phyloP scores from a whole-genome alignment of 1,284 basidiomycete genomes.

The Austropuccinia psidii region DNA sequence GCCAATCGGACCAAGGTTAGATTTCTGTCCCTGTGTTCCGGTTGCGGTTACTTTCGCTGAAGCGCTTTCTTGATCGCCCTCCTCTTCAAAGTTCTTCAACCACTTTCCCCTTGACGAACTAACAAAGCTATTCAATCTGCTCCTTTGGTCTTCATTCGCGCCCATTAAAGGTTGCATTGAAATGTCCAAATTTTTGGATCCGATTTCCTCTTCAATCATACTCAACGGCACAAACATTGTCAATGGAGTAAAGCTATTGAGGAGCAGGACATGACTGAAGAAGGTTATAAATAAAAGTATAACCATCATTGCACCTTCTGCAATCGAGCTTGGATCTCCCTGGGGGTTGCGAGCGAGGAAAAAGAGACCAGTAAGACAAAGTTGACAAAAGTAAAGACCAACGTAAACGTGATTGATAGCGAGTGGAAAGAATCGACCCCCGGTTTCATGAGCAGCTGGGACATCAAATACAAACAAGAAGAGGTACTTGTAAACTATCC shows the following conservation, averaged over 20 bases:
- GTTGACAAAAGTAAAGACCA: slow-evolving; percentile 73
- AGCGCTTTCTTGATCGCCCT: too few species aligned
- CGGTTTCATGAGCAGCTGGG: slow-evolving; percentile 68
- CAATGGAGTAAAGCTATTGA: slow-evolving; percentile 26
- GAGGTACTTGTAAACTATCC: slow-evolving; percentile 66
- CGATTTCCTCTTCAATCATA: slow-evolving; percentile 7
- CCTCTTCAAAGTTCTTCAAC: too few species aligned
- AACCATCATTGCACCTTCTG: slow-evolving; percentile 23
- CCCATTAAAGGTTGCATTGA: too few species aligned
- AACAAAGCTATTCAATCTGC: too few species aligned
- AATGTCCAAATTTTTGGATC: neutral
- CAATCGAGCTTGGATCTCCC: slow-evolving; percentile 11
- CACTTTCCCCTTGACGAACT: too few species aligned
- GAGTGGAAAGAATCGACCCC: slow-evolving; percentile 90
- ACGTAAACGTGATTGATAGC: slow-evolving; percentile 88
- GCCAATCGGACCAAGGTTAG: neutral
- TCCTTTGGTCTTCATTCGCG: too few species aligned
- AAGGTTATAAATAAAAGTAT: slow-evolving; percentile 8
- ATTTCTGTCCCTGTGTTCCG: neutral
- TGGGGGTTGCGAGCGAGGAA: slow-evolving; percentile 14
- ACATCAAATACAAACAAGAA: slow-evolving; percentile 58
- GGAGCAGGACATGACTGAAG: slow-evolving; percentile 22
- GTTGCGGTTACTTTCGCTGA: too few species aligned
- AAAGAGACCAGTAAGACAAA: slow-evolving; percentile 56
- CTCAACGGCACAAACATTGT: slow-evolving; percentile 32